phyloP scores from a whole-genome alignment of 306 rosid species.

The Neltuma alba region DNA sequence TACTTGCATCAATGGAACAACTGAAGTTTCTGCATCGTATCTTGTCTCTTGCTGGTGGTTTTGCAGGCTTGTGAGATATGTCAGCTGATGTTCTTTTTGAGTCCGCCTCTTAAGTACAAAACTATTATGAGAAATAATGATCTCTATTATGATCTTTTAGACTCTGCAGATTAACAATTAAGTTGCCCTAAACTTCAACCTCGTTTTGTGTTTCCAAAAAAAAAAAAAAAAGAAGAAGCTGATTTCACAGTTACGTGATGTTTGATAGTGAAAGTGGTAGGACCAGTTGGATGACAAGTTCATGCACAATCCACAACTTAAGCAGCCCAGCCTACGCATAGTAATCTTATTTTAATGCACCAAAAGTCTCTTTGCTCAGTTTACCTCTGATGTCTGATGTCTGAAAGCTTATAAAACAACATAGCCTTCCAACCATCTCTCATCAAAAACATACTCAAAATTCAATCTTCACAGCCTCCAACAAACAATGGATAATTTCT shows the following conservation, averaged over 20 bases:
- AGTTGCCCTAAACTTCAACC: too few relatives aligned
- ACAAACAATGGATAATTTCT: constrained; percentile 35
- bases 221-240: too few relatives aligned
- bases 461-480: neutral
- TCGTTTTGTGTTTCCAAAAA: too few relatives aligned
- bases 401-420: constrained; percentile 32
- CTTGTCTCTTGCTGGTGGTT: neutral
- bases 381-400: neutral
- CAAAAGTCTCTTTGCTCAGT: neutral
- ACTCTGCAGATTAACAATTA: too few relatives aligned
- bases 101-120: too few relatives aligned
- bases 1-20: neutral
- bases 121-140: too few relatives aligned
- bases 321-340: constrained; percentile 13
- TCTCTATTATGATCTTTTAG: too few relatives aligned
- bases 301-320: constrained; percentile 26
- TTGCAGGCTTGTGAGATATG: too few relatives aligned
- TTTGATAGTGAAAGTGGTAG: constrained; percentile 8
- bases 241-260: neutral
- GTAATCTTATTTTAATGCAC: neutral
- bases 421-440: neutral
- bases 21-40: neutral
- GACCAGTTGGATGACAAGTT: constrained; percentile 26
- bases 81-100: too few relatives aligned
- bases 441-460: neutral